These are phyloP conservation scores for Mucor sp. DNA, from an alignment of 371 early-diverging fungal genomes.

Conservation along the genomic window DNA sequence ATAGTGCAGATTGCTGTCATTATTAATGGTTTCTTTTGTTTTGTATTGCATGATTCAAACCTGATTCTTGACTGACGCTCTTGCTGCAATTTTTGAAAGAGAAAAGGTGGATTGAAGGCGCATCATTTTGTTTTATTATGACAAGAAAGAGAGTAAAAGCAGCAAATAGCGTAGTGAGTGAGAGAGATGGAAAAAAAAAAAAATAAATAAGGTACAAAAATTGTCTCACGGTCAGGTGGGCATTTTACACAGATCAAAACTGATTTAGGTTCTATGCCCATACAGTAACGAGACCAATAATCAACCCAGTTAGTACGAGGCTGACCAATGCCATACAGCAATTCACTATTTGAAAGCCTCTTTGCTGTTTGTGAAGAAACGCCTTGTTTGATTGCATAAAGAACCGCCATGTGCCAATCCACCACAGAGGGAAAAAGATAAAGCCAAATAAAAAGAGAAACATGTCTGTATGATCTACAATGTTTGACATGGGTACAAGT, in stretches of 20 bases:
- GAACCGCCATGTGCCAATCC: slow-evolving; percentile 21
- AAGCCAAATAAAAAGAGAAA: slow-evolving; percentile 29
- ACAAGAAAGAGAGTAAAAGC: background rate
- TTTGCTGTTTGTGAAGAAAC: background rate
- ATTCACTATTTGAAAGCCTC: slow-evolving; percentile 18
- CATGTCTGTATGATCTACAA: background rate
- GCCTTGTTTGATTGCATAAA: background rate
- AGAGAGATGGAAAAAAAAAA: background rate
- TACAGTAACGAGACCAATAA: slow-evolving; percentile 14
- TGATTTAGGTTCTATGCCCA: slow-evolving; percentile 3
- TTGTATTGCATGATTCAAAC: background rate
- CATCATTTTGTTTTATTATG: slow-evolving; percentile 1
- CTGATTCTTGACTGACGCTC: background rate
- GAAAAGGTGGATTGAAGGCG: background rate
- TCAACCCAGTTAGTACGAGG: slow-evolving; percentile 14
- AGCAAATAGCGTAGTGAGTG: background rate
- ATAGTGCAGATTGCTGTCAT: background rate
- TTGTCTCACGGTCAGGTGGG: slow-evolving; percentile 29
- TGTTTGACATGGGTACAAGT: background rate
- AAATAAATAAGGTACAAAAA: background rate
- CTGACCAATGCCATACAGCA: slow-evolving; percentile 17
- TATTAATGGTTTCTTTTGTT: background rate
- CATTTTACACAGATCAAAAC: background rate
- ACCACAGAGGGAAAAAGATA: slow-evolving; percentile 30
- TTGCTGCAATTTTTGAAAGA: slow-evolving; percentile 4